Evolutionary conservation across 768 basidiomycete genomes (phyloP).

Genomic region (Lentinus tigrinus): DNA sequence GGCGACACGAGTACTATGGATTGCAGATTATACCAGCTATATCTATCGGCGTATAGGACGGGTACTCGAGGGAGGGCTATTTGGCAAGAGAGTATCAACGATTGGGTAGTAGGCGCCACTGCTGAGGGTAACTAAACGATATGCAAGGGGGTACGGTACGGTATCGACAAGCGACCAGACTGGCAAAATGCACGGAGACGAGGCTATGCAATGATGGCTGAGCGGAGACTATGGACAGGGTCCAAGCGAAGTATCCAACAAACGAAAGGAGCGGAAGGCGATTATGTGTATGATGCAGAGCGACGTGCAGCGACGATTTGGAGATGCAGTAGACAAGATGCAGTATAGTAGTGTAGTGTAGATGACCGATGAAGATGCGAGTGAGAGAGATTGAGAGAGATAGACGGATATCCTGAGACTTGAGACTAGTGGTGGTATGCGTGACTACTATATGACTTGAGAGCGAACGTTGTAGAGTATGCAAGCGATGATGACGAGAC

Average conservation of each 20-base stretch:
- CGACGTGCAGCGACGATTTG: slow-evolving; percentile 13
- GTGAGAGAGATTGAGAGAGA: slow-evolving; percentile 1
- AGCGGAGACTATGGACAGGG: slow-evolving; percentile 9
- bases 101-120: slow-evolving; percentile 11
- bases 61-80: slow-evolving; percentile 1
- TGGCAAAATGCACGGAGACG: too few species aligned
- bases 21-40: slow-evolving; percentile 17
- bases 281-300: slow-evolving; percentile 18
- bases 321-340: background rate
- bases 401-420: background rate
- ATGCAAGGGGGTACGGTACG: slow-evolving; percentile 15
- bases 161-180: too few species aligned
- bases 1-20: slow-evolving; percentile 1
- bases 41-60: slow-evolving; percentile 2
- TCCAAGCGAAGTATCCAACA: slow-evolving; percentile 20
- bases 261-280: slow-evolving; percentile 11
- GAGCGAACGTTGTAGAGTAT: slow-evolving; percentile 5
- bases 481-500: slow-evolving; percentile 6
- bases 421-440: slow-evolving; percentile 2
- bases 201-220: slow-evolving; percentile 6
- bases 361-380: slow-evolving; percentile 3
- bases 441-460: too few species aligned
- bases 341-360: slow-evolving; percentile 1
- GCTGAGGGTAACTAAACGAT: slow-evolving; percentile 16
- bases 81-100: slow-evolving; percentile 1